Evolutionary conservation across 768 basidiomycete species (phyloP).

Genomic region (Xerocomellus intermedius): DNA sequence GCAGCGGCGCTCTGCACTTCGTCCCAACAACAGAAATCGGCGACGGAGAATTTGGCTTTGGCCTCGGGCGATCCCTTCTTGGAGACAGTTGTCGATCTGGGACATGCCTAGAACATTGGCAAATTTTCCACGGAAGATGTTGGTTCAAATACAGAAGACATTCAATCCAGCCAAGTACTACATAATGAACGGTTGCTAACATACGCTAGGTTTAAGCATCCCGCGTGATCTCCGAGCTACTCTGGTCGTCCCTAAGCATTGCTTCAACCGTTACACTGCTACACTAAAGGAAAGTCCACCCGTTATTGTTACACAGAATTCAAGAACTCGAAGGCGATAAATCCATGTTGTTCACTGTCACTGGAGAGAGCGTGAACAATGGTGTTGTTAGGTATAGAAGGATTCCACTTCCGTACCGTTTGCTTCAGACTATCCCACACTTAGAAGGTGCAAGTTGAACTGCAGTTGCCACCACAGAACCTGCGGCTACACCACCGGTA

Average conservation of each 20-base stretch:
- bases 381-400: neutral
- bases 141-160: neutral
- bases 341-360: neutral
- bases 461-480: neutral
- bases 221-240: neutral
- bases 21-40: neutral
- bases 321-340: neutral
- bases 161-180: neutral
- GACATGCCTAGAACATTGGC: neutral
- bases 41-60: neutral
- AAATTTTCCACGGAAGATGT: neutral
- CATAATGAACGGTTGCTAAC: neutral
- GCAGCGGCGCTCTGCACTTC: neutral
- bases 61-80: neutral
- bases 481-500: neutral
- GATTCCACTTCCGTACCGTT: neutral
- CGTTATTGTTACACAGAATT: neutral
- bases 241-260: neutral
- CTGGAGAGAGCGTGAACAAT: neutral
- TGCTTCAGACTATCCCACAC: neutral
- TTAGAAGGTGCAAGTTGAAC: neutral
- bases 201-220: neutral
- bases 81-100: neutral
- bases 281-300: neutral
- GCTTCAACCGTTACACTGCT: neutral